A percentile compares a stretch with the other conserved stretches of the same genome.
phyloP scores from a whole-genome alignment of 768 basidiomycete genomes.

The Candolleomyces efflorescens region DNA sequence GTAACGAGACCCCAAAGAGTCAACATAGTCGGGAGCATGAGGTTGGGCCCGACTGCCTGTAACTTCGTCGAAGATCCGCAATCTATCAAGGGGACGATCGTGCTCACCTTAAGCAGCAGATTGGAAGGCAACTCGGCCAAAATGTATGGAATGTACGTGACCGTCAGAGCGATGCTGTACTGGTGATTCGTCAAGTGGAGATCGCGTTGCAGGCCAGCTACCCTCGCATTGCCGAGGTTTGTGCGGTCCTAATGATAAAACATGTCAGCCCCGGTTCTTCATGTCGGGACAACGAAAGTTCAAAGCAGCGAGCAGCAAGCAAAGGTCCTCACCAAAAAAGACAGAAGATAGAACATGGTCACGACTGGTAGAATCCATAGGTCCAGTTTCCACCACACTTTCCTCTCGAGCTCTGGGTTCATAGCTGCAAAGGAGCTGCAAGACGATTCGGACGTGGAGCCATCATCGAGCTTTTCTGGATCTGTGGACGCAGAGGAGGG shows the following conservation, averaged over 20 bases:
- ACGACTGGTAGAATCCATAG: slow-evolving; percentile 43
- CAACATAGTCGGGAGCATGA: slow-evolving; percentile 57
- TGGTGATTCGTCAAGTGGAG: slow-evolving; percentile 44
- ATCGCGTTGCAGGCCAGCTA: slow-evolving; percentile 55
- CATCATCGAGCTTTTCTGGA: slow-evolving; percentile 26
- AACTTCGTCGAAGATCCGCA: neutral
- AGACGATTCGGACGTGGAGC: slow-evolving; percentile 13
- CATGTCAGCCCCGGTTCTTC: neutral
- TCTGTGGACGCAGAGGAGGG: slow-evolving; percentile 20
- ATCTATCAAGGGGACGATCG: neutral
- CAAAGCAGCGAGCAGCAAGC: neutral
- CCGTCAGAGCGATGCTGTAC: slow-evolving; percentile 47
- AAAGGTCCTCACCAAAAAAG: slow-evolving; percentile 41
- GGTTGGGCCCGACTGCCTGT: slow-evolving; percentile 50
- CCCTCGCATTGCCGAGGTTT: slow-evolving; percentile 57
- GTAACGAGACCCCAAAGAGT: slow-evolving; percentile 67
- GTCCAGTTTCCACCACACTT: slow-evolving; percentile 49
- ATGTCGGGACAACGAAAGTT: too few relatives aligned
- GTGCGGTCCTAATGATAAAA: slow-evolving; percentile 37
- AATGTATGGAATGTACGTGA: slow-evolving; percentile 53
- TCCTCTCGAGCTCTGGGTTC: slow-evolving; percentile 31
- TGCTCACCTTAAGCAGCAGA: slow-evolving; percentile 46
- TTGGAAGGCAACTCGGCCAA: slow-evolving; percentile 59
- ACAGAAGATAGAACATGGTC: slow-evolving; percentile 46
- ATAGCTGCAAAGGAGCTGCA: slow-evolving; percentile 13